phyloP scores from a whole-genome alignment of 2,329 filamentous ascomycete genomes.

The Thielaviopsis populi region DNA sequence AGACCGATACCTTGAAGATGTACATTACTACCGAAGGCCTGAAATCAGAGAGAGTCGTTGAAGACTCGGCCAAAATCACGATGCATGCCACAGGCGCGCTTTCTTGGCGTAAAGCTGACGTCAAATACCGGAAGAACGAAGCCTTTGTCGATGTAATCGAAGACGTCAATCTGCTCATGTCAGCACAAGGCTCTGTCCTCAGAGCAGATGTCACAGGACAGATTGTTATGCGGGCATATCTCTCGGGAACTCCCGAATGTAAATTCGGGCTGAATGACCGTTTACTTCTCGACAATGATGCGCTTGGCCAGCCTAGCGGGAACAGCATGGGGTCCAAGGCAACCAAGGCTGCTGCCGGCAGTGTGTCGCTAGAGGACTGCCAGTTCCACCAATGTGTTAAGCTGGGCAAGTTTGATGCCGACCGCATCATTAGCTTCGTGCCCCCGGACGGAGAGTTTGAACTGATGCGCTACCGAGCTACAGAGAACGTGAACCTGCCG shows the following conservation, averaged over 20 bases:
- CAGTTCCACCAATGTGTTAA: conserved; percentile 99
- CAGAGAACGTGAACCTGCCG: conserved; percentile 94
- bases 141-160: conserved; percentile 99
- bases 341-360: conserved; percentile 87
- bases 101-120: conserved; percentile 92
- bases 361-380: conserved; percentile 91
- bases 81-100: conserved; percentile 97
- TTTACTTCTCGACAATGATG: conserved; percentile 67
- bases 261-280: conserved; percentile 98
- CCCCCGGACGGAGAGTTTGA: conserved; percentile 97
- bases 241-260: conserved; percentile 92
- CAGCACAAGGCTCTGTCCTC: conserved; percentile 86
- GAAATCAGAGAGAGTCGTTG: conserved; percentile 71
- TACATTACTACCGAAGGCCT: conserved; percentile 99
- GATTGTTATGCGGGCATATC: conserved; percentile 96
- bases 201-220: conserved; percentile 93
- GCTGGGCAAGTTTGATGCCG: conserved; percentile 88
- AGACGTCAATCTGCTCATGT: conserved; percentile 97
- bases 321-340: conserved; percentile 72
- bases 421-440: conserved; percentile 92
- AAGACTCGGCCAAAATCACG: conserved; percentile 94
- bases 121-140: conserved; percentile 99
- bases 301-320: conserved; percentile 37
- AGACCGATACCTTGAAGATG: conserved; percentile 98
- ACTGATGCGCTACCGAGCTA: conserved; percentile 95